Base-by-base conservation (phyloP, 306 rosid species). In the Senna siamea region DNA sequence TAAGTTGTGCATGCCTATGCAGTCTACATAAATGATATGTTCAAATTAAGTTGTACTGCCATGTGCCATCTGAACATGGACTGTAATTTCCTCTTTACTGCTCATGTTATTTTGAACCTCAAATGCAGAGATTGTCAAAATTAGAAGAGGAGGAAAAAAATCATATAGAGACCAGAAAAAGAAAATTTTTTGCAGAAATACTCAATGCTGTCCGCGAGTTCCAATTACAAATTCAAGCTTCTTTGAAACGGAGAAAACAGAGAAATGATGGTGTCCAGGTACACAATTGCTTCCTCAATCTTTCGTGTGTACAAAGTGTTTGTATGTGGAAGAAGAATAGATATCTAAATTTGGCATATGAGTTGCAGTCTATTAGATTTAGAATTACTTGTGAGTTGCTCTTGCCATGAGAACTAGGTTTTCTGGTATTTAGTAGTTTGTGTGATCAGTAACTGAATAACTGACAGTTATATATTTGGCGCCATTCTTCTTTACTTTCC, bases 161-260 rank as follows among this genome's bases (percentile, higher is more conserved):
- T 77, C 90, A 86, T 22, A 76, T 86, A 41, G 99, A 95, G 78
- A 90, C 93, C 71, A 90, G 91, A 79, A 95, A 90, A 83, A 87
- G 99, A 54, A 95, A 84, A 63, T 95, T 95, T 75, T 95, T 95
- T 70, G 83, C 97, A 0, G 98, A 95, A 85, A 50, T 95, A 76
- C 92, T 92, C 32, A 92, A 92, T 87, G 78, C 93, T 69, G 97
- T 92, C 69, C 99, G 99, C 53, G 99, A 95, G 76, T 88, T 92
- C 82, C 99, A 92, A 73, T 86, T 95, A 78, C 99, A 92, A 86
- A 85, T 81, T 80, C 98, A 95, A 82, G 96, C 98, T 74, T 77
- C 99, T 75, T n/a, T 87, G 84, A 87, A 86, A 81, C 89, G 99
- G 76, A 88, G 98, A 79, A 95, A 92, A 79, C 98, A 90, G 59